Percentiles rank a stretch among this genome's conserved stretches.
Conservation (phyloP, 176 grass and related monocot genomes). For the Avena insularis region DNA sequence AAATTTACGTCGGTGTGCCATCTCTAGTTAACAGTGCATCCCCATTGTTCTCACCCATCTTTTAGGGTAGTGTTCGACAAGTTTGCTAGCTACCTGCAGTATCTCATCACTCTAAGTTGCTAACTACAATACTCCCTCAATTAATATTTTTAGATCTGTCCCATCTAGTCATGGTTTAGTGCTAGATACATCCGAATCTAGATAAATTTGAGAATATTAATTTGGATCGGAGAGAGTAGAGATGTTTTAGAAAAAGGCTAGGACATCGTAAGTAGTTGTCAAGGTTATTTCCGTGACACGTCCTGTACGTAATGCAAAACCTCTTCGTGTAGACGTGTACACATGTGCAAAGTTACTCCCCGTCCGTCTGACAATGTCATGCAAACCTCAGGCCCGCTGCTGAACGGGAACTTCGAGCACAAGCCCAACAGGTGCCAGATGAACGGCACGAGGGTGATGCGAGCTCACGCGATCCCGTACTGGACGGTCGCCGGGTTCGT, state of each 20-base stretch:
- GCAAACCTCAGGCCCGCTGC: constrained; percentile 28
- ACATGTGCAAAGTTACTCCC: too few species aligned
- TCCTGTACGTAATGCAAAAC: neutral
- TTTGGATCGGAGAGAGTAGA: too few species aligned
- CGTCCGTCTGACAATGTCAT: neutral
- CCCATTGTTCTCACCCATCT: neutral
- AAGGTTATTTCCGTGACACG: too few species aligned
- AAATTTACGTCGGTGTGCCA: neutral
- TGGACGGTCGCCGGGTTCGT: constrained; percentile 50
- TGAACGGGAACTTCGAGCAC: constrained; percentile 53
- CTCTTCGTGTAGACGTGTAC: neutral
- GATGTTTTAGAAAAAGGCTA: too few species aligned
- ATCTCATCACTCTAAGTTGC: too few species aligned
- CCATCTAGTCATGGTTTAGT: too few species aligned
- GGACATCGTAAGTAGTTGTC: too few species aligned
- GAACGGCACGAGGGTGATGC: constrained; percentile 37
- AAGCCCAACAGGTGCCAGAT: constrained; percentile 22
- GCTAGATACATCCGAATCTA: too few species aligned
- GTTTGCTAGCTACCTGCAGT: too few species aligned
- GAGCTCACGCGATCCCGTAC: constrained; percentile 20
- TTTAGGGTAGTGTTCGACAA: too few species aligned
- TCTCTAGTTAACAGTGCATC: neutral
- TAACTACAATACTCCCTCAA: neutral
- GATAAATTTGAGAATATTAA: too few species aligned
- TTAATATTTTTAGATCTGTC: too few species aligned